A percentile compares a stretch with the other conserved stretches of the same genome.
Evolutionary conservation across 2,329 filamentous ascomycete genomes (phyloP).

Genomic region (Aspergillus pseudoviridinutans): DNA sequence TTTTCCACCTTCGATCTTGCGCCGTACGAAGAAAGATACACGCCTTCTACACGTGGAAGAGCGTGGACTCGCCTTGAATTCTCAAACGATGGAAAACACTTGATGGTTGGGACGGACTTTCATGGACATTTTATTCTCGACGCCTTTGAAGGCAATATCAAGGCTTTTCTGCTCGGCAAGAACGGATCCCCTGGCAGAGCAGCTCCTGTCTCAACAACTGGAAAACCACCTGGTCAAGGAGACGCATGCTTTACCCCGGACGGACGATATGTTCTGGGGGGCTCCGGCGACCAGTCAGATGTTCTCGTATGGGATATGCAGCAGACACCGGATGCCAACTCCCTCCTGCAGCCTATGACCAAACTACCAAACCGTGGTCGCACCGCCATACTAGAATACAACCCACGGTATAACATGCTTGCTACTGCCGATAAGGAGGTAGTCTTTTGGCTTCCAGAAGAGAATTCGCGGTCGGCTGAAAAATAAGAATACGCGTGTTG

Average conservation of each 20-base stretch:
- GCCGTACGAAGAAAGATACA: constrained; percentile 53
- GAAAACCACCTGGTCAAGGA: constrained; percentile 54
- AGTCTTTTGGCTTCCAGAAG: constrained; percentile 73
- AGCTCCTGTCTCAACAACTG: constrained; percentile 50
- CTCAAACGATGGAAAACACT: constrained; percentile 86
- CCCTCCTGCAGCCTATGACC: constrained; percentile 43
- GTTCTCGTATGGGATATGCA: constrained; percentile 84
- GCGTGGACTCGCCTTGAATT: constrained; percentile 90
- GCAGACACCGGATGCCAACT: constrained; percentile 51
- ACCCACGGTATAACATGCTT: constrained; percentile 87
- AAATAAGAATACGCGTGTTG: constrained; percentile 20
- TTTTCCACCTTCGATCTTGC: constrained; percentile 80
- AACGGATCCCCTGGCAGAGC: constrained; percentile 47
- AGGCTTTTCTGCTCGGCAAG: constrained; percentile 62
- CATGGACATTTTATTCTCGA: constrained; percentile 89
- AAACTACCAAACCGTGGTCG: constrained; percentile 49
- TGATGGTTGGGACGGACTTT: constrained; percentile 80
- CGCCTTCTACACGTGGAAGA: constrained; percentile 44
- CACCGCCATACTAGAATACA: constrained; percentile 76
- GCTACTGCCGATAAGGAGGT: constrained; percentile 84
- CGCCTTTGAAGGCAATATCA: constrained; percentile 78
- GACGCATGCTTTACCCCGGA: constrained; percentile 89
- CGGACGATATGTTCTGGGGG: constrained; percentile 81
- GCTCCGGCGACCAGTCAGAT: constrained; percentile 64
- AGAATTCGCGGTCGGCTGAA: constrained; percentile 34